phyloP scores from a whole-genome alignment of 1,139 yeast genomes.

The Lodderomyces jiufengensis region DNA sequence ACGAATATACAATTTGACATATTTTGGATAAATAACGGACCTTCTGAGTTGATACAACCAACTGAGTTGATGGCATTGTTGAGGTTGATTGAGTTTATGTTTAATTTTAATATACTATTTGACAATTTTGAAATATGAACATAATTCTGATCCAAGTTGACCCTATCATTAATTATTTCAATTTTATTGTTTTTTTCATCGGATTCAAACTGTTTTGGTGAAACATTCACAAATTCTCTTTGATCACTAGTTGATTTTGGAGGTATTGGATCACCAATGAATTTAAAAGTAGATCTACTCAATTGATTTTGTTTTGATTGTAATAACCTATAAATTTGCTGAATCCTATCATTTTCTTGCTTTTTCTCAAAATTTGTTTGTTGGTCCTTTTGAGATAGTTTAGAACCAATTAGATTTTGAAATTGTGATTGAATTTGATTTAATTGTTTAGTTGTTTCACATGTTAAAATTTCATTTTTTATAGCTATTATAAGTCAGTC shows the following conservation, averaged over 20 bases:
- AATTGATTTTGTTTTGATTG: conserved; percentile 9
- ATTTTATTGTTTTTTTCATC: too few species aligned
- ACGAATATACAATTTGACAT: conserved; percentile 22
- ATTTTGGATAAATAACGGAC: conserved; percentile 12
- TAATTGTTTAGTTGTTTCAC: conserved; percentile 2
- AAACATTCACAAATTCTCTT: too few species aligned
- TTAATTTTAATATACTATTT: neutral
- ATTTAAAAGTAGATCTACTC: conserved; percentile 5
- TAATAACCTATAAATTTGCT: conserved; percentile 5
- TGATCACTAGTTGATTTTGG: conserved; percentile 1
- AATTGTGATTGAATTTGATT: conserved; percentile 1
- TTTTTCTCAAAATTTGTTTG: conserved; percentile 5
- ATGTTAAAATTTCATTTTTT: conserved; percentile 2
- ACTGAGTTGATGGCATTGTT: conserved; percentile 3
- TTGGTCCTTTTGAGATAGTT: neutral
- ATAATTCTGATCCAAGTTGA: neutral
- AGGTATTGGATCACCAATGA: conserved; percentile 10
- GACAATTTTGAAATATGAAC: neutral
- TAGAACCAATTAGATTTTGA: neutral
- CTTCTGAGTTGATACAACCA: neutral
- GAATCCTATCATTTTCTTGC: conserved; percentile 6
- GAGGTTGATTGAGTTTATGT: conserved; percentile 4
- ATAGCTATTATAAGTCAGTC: neutral
- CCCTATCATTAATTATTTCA: too few species aligned
- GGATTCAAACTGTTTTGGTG: too few species aligned